phyloP scores from a whole-genome alignment of 177 flowering plant genomes.

The Vitis hybrid region DNA sequence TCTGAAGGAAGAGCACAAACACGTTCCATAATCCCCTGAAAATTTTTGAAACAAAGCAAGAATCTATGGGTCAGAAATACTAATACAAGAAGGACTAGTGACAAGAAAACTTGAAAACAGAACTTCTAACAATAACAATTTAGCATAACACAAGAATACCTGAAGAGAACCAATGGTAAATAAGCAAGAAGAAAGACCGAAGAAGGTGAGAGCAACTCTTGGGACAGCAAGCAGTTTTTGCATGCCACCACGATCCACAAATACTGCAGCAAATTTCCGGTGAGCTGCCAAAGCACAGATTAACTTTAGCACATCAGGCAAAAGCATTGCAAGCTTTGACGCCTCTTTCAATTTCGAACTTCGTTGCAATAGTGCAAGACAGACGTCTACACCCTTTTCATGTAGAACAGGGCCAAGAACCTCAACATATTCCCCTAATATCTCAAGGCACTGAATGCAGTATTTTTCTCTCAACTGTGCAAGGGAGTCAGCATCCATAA shows the following conservation, averaged over 20 bases:
- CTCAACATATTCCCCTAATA: conserved; percentile 91
- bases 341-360: conserved; percentile 46
- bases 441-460: conserved; percentile 88
- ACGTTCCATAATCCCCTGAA: conserved; percentile 96
- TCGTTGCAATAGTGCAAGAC: conserved; percentile 70
- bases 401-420: conserved; percentile 96
- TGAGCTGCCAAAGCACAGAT: conserved; percentile 95
- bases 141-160: conserved; percentile 40
- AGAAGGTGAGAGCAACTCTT: conserved; percentile 66
- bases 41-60: conserved; percentile 10
- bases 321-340: conserved; percentile 36
- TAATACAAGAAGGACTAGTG: not conserved
- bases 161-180: conserved; percentile 94
- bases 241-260: conserved; percentile 98
- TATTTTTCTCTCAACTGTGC: conserved; percentile 75
- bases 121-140: not conserved
- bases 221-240: conserved; percentile 83
- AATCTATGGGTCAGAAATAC: not conserved
- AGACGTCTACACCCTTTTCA: conserved; percentile 96
- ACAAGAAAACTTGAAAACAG: not conserved
- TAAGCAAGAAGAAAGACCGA: conserved; percentile 94
- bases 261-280: conserved; percentile 84
- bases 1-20: conserved; percentile 92
- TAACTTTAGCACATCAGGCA: conserved; percentile 87
- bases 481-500: conserved; percentile 61